Evolutionary conservation across 75 land plant species (phyloP).

Genomic region (Picea sitchensis): DNA sequence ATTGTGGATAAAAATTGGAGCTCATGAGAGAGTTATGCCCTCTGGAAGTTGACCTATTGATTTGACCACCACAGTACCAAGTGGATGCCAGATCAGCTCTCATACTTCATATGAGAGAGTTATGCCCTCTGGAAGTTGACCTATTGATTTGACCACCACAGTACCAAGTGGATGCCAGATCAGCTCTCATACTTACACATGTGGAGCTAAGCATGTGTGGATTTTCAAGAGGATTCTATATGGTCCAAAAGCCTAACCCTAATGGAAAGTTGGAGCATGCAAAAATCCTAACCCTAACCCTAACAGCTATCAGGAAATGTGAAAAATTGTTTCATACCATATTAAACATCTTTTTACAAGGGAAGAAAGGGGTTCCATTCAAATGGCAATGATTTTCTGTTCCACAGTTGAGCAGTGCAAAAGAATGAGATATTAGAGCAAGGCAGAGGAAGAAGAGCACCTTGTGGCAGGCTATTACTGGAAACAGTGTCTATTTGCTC

Average conservation of each 20-base stretch:
- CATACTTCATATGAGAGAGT: neutral
- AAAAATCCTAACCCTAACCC: too few species aligned
- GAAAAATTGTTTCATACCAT: neutral
- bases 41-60: neutral
- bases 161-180: neutral
- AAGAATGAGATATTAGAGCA: neutral
- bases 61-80: neutral
- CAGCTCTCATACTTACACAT: neutral
- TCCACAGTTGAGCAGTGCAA: neutral
- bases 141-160: neutral
- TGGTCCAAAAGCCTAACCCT: neutral
- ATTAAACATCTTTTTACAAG: neutral
- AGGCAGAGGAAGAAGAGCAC: neutral
- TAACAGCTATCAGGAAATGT: too few species aligned
- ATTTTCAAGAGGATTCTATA: neutral
- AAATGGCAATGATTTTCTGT: neutral
- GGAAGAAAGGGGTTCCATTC: neutral
- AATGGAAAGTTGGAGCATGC: neutral
- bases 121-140: neutral
- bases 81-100: neutral
- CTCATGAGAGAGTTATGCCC: neutral
- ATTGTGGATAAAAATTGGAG: neutral
- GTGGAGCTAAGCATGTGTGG: neutral
- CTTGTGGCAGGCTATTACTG: neutral
- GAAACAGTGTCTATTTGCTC: neutral